Evolutionary conservation across 768 basidiomycete species (phyloP).

Genomic region (Omphalotus guepiniiformis): DNA sequence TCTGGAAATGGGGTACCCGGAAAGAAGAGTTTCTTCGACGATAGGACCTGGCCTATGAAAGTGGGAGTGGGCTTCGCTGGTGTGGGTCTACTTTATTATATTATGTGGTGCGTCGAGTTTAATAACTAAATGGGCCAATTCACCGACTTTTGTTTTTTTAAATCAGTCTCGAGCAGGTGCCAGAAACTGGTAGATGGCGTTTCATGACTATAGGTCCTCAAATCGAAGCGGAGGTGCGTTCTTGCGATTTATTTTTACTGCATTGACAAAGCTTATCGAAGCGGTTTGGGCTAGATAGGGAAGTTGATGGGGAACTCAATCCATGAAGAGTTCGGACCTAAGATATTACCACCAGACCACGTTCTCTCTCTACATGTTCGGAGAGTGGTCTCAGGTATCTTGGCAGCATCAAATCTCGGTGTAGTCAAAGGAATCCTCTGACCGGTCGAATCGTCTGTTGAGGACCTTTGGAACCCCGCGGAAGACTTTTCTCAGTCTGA

Average conservation of each 20-base stretch:
- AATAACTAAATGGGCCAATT: background rate
- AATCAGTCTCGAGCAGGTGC: slow-evolving; percentile 76
- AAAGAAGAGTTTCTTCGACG: background rate
- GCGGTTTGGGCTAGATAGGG: no score
- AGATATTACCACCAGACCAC: slow-evolving; percentile 64
- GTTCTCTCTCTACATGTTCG: slow-evolving; percentile 64
- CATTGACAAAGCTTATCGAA: no score
- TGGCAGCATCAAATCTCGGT: slow-evolving; percentile 72
- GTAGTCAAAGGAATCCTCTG: slow-evolving; percentile 32
- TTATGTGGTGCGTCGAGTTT: background rate
- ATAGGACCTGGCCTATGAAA: slow-evolving; percentile 5
- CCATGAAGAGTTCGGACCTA: slow-evolving; percentile 49
- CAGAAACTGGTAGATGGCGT: slow-evolving; percentile 82
- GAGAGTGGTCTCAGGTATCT: slow-evolving; percentile 61
- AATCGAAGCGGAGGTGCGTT: slow-evolving; percentile 57
- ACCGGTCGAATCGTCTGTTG: background rate
- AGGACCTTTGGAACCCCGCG: no score
- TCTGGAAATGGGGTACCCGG: background rate
- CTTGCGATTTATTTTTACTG: no score
- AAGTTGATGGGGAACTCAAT: no score
- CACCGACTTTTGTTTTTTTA: no score
- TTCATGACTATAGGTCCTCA: slow-evolving; percentile 76
- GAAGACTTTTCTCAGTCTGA: slow-evolving; percentile 20
- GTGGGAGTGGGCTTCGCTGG: slow-evolving; percentile 4
- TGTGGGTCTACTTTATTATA: slow-evolving; percentile 7